Conservation (phyloP, 148 eudicot species). For the Rhododendron williamsianum region DNA sequence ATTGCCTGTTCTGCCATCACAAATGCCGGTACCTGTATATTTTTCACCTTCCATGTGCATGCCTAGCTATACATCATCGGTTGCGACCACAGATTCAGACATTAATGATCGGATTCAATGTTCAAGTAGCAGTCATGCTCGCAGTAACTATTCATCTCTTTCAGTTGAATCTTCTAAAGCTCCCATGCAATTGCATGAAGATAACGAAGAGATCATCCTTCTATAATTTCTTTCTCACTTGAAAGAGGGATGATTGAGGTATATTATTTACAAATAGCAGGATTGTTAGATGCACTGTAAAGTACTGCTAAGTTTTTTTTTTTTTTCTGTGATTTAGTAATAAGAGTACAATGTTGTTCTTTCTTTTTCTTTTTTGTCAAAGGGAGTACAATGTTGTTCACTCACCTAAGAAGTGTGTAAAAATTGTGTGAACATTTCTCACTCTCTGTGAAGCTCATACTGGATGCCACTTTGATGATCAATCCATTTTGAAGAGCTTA, state of each 20-base stretch:
- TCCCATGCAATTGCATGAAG: neutral
- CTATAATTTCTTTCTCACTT: neutral
- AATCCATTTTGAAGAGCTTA: too few relatives aligned
- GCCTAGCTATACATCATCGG: neutral
- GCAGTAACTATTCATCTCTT: neutral
- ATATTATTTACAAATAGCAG: neutral
- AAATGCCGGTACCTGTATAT: neutral
- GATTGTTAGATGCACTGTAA: neutral
- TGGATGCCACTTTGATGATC: too few relatives aligned
- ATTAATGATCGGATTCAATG: neutral
- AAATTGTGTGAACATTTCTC: too few relatives aligned
- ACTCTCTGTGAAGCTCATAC: too few relatives aligned
- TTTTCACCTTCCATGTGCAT: neutral
- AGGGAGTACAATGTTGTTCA: too few relatives aligned
- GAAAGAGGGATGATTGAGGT: neutral
- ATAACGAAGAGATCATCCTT: neutral
- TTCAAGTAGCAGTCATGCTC: neutral
- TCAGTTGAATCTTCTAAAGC: neutral
- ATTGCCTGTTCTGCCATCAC: slow-evolving; percentile 4
- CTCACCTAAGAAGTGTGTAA: too few relatives aligned
- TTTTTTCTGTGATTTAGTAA: too few relatives aligned
- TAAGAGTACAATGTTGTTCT: too few relatives aligned
- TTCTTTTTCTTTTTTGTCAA: too few relatives aligned
- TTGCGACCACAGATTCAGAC: neutral
- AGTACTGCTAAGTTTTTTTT: too few relatives aligned